These are phyloP conservation scores for Podospora tetraspora DNA, from an alignment of 495 filamentous ascomycete genomes.

Conservation along the genomic window DNA sequence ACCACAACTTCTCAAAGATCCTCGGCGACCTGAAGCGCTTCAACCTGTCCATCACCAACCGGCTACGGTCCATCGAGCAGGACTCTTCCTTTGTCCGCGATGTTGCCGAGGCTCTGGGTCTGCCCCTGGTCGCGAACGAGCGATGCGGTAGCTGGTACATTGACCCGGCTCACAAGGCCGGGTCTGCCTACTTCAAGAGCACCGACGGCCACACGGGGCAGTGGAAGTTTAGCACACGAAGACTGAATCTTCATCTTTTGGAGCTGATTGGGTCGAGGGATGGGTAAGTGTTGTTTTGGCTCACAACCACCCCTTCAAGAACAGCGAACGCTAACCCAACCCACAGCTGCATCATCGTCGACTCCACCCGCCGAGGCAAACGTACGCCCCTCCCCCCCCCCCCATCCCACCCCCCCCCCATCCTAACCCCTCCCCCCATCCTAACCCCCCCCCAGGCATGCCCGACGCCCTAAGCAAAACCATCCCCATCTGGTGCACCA, in stretches of 20 bases:
- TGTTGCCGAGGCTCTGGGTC: conserved; percentile 44
- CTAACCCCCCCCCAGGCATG: conserved; percentile 51
- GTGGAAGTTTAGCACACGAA: conserved; percentile 80
- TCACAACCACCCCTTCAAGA: neutral
- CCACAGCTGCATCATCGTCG: conserved; percentile 77
- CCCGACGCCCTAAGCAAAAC: conserved; percentile 93
- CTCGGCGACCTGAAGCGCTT: conserved; percentile 60
- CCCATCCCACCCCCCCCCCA: neutral
- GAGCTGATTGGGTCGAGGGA: conserved; percentile 52
- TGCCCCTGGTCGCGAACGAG: conserved; percentile 92
- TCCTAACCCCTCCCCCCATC: neutral
- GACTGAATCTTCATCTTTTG: conserved; percentile 80
- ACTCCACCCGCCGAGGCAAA: conserved; percentile 92
- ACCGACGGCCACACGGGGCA: conserved; percentile 89
- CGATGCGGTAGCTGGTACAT: conserved; percentile 97
- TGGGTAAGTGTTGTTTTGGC: conserved; percentile 47
- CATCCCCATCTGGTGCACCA: conserved; percentile 84
- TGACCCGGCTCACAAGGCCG: conserved; percentile 55
- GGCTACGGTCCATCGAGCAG: conserved; percentile 64
- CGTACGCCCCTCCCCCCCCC: conserved; percentile 39
- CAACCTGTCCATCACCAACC: conserved; percentile 73
- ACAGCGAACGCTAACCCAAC: neutral
- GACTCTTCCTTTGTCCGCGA: conserved; percentile 63
- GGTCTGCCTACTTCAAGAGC: conserved; percentile 91
- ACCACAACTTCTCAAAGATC: conserved; percentile 49